Evolutionary conservation across 2,329 filamentous ascomycete genomes (phyloP).

Genomic region (Xylogone sp.): DNA sequence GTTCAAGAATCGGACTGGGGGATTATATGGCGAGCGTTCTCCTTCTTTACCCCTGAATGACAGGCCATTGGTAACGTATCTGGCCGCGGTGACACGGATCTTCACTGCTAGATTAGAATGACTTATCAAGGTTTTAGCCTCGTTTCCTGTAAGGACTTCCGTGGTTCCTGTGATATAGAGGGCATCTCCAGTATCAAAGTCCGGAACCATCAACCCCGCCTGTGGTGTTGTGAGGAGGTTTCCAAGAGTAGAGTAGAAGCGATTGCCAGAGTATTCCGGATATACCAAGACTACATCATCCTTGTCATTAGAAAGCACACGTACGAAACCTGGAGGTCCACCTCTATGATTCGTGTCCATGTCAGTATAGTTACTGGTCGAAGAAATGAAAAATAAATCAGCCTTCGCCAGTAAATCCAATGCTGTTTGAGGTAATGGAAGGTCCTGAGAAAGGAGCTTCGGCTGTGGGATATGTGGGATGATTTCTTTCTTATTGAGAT

Average conservation of each 20-base stretch:
- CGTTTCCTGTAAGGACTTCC: conserved; percentile 60
- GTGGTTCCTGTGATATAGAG: conserved; percentile 69
- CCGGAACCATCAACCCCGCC: conserved; percentile 68
- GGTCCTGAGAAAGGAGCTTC: conserved; percentile 40
- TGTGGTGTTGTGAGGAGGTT: conserved; percentile 66
- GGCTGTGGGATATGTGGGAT: conserved; percentile 50
- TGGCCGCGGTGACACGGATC: conserved; percentile 56
- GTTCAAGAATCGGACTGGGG: conserved; percentile 61
- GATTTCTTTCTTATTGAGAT: conserved; percentile 72
- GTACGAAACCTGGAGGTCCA: conserved; percentile 69
- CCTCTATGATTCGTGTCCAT: conserved; percentile 88
- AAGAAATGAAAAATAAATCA: conserved; percentile 78
- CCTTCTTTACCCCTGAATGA: conserved; percentile 60
- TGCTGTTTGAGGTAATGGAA: conserved; percentile 27
- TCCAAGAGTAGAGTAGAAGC: conserved; percentile 78
- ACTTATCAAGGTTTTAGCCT: conserved; percentile 60
- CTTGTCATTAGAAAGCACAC: conserved; percentile 56
- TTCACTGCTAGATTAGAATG: conserved; percentile 70
- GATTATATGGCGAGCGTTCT: conserved; percentile 75
- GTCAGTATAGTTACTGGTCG: conserved; percentile 51
- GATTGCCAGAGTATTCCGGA: conserved; percentile 80
- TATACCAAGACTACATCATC: conserved; percentile 54
- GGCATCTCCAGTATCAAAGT: conserved; percentile 68
- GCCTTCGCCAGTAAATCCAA: conserved; percentile 54
- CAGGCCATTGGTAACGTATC: conserved; percentile 62